Evolutionary conservation across 768 basidiomycete species (phyloP).

Genomic region (Cyclocybe cylindracea): DNA sequence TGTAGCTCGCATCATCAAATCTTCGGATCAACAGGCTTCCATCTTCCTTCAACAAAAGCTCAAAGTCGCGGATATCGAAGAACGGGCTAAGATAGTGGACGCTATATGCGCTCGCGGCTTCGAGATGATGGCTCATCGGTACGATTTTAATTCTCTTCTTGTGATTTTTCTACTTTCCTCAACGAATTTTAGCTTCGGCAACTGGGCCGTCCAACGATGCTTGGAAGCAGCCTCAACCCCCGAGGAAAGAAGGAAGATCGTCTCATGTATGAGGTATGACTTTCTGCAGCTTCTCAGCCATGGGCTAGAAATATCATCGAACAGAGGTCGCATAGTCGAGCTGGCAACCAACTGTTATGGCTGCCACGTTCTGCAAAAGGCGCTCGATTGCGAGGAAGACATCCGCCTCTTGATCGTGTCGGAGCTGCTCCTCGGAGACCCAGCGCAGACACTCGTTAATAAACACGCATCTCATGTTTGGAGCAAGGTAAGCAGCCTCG

Average conservation of each 20-base stretch:
- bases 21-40: conserved; percentile 87
- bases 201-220: conserved; percentile 90
- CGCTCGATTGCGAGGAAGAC: conserved; percentile 89
- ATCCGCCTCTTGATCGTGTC: conserved; percentile 81
- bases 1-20: conserved; percentile 84
- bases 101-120: conserved; percentile 83
- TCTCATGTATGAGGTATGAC: conserved; percentile 79
- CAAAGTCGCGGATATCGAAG: conserved; percentile 79
- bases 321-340: conserved; percentile 80
- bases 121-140: conserved; percentile 94
- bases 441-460: conserved; percentile 83
- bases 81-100: conserved; percentile 82
- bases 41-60: conserved; percentile 91
- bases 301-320: too few species aligned
- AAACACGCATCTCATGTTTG: conserved; percentile 92
- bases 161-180: conserved; percentile 3
- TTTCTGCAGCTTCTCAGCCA: neutral
- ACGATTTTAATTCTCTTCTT: conserved; percentile 10
- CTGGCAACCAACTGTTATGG: conserved; percentile 89
- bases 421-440: conserved; percentile 81
- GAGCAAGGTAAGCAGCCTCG: conserved; percentile 64
- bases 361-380: conserved; percentile 88
- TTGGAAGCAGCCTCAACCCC: conserved; percentile 75
- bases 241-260: conserved; percentile 80
- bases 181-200: conserved; percentile 66